Base-by-base conservation (phyloP, 495 filamentous ascomycete genomes). In the Penicillium cinerascens region DNA sequence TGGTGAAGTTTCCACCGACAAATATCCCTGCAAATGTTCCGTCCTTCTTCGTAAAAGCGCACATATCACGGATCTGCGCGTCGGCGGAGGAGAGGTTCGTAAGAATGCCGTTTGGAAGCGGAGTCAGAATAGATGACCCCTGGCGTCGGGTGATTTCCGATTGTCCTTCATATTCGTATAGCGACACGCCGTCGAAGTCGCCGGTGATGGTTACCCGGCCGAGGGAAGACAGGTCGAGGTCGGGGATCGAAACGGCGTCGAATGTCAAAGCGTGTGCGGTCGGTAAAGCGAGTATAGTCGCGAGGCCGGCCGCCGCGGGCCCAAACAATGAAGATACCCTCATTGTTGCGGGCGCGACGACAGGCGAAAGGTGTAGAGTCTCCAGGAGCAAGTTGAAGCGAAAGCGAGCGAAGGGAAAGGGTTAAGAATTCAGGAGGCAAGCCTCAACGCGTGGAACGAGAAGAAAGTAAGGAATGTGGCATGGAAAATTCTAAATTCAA, bases 1-100 rank as follows among this genome's bases (percentile, higher is more conserved):
- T 95, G n/a, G 92, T 97, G 67, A 99, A 99, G 72, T 96, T 97
- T 13, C 93, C 93, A 21, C 86, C 93, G 4, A 97, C 80, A 20
- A 97, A 83, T 23, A 96, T 82, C 11, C 89, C 89, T 16, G 81
- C 77, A 33, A 86, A 72, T 4, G 71, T 80, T 43, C 88, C 88
- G 67, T 88, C 77, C 37, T 78, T 77, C 66, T 81, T 71, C 16
- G 83, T 76, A 63, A 92, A 92, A 17, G 86, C 73, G 72, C 95
- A 97, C 87, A 97, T 91, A 29, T 87, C 78, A 58, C 81, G 78
- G 58, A 98, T 96, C 21, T 84, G 79, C 27, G 82, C 91, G 70
- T 98, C 91, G 37, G 93, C 83, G 39, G 81, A 70, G 17, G 82
- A 82, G 33, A 97, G 72, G 10, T 81, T 77, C 15, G 84, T 79